Evolutionary conservation across 192 early-diverging fungal genomes (phyloP).

Genomic region (Physocladia obscura): DNA sequence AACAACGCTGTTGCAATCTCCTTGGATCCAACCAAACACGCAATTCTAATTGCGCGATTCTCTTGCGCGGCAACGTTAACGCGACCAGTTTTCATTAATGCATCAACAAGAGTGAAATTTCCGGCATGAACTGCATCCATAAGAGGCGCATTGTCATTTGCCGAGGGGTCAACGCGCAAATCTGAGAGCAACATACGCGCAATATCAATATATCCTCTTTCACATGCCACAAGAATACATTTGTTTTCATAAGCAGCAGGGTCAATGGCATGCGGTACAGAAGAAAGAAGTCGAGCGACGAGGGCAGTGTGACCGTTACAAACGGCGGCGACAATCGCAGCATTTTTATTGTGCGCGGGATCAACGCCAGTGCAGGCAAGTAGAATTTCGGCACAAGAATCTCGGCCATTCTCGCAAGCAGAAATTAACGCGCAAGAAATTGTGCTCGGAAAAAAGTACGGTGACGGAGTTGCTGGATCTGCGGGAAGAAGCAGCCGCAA

Average conservation of each 20-base stretch:
- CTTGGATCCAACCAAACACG: not conserved
- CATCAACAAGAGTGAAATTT: not conserved
- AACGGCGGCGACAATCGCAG: not conserved
- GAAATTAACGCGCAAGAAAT: conserved; percentile 6
- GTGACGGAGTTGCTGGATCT: not conserved
- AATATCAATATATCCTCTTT: conserved; percentile 6
- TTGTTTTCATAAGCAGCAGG: conserved; percentile 13
- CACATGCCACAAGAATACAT: conserved; percentile 1
- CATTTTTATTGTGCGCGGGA: conserved; percentile 11
- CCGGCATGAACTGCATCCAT: not conserved
- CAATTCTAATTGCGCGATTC: not conserved
- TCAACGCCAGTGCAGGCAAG: not conserved
- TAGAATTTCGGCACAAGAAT: not conserved
- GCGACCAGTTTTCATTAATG: not conserved
- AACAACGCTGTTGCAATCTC: not conserved
- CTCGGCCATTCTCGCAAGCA: conserved; percentile 1
- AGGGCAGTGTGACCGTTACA: not conserved
- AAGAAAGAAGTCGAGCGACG: not conserved
- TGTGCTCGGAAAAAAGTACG: conserved; percentile 6
- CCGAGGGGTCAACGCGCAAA: not conserved
- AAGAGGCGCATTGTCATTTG: not conserved
- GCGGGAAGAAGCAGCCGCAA: not conserved
- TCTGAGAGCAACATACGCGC: not conserved
- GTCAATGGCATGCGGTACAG: not conserved
- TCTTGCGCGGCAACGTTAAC: not conserved